Evolutionary conservation across 129 eudicot genomes (phyloP).

Genomic region (Heracleum sosnowskyi): DNA sequence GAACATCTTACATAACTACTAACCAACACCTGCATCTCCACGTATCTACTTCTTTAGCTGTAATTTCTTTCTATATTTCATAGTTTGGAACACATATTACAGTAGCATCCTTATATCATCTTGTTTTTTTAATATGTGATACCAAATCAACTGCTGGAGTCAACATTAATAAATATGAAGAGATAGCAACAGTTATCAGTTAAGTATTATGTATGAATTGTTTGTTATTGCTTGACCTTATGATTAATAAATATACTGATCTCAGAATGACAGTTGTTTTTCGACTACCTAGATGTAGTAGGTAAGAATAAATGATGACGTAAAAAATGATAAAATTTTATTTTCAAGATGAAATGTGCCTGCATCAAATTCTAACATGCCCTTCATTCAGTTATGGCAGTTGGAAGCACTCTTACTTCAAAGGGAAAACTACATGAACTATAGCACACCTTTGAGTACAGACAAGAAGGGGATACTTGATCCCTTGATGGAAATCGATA

Average conservation of each 20-base stretch:
- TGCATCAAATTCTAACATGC: no score
- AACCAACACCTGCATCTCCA: no score
- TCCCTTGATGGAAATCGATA: no score
- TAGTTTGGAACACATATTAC: not conserved
- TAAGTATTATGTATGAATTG: not conserved
- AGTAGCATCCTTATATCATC: not conserved
- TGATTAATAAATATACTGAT: not conserved
- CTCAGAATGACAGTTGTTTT: not conserved
- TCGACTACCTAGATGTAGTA: not conserved
- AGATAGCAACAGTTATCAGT: not conserved
- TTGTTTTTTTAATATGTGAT: not conserved
- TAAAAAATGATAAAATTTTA: not conserved
- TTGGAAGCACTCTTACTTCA: no score
- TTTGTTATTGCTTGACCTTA: not conserved
- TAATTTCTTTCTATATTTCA: no score
- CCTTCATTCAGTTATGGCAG: no score
- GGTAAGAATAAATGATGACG: not conserved
- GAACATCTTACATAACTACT: slow-evolving; percentile 36
- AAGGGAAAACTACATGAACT: no score
- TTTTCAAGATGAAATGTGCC: no score
- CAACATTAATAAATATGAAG: not conserved
- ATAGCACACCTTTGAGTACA: no score
- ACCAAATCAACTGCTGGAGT: slow-evolving; percentile 6
- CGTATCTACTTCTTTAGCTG: not conserved
- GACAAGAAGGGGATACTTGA: no score